Base-by-base conservation (phyloP, 225 moss, liverwort and hornwort genomes). In the Marchantia polymorpha region DNA sequence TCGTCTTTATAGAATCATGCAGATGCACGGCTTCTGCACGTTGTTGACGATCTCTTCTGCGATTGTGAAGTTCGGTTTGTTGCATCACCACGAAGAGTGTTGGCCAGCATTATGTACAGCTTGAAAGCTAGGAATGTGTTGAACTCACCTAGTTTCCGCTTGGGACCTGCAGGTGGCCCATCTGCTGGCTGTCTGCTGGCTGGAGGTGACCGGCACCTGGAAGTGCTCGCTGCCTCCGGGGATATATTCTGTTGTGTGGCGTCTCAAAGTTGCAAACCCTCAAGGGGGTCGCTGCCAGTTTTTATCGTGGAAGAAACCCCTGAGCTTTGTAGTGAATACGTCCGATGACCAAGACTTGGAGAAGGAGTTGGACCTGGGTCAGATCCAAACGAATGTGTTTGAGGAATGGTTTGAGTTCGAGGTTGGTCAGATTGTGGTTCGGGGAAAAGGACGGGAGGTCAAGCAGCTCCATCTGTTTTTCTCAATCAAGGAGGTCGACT, bases 321-420 rank as follows among this genome's bases (percentile, higher is more conserved):
- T 96, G 25, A 84, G 84, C 29, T 94, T 92, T 46, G 68, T 79
- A 0, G 70, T 92, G 29, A 80, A 88, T 10, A 90, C 87, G 29
- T 80, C 80, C 17, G 88, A 90, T 59, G 89, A 84, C 63, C 91
- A 92, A 75, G 61, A 47, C 27, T 70, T 96, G 49, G 91, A 92
- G 79, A 94, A 81, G 47, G 86, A 89, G 15, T 84, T 96, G 8
- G 89, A 92, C 53, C 83, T 96, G 30, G 81, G 86, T 27, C 83
- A 87, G 11, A 47, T 88, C 46, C 84, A 82, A 1, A 73, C 78
- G n/a, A 49, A 81, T 10, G 58, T 82, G 19, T 96, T 91, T n/a
- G 88, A 94, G 79, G 88, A 94, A 47, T 96, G 96, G 96, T 79
- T 91, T 50, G 96, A 96, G 67, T 91, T 94, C 48, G 96, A 94